Base-by-base conservation (phyloP, 2,329 filamentous ascomycete species). In the Hypomyces rosellus region DNA sequence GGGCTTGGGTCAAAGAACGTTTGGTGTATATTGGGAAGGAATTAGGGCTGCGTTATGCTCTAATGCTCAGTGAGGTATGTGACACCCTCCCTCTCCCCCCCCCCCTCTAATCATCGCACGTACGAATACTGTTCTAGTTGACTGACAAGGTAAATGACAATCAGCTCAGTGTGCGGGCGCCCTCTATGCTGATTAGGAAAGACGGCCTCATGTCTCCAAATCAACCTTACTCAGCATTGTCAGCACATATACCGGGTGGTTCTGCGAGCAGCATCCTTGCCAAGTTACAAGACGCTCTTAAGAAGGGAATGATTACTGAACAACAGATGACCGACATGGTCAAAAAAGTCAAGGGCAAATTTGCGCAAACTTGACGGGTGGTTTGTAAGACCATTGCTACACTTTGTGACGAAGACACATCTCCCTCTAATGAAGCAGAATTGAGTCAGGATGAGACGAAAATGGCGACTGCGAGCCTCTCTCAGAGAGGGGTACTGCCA, bases 151-250 rank as follows among this genome's bases (percentile, higher is more conserved):
- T 11, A 37, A 37, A 14, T 48, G n/a, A 13, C 38, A 51, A 53
- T 36, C 45, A 82, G 79, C 70, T 82, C 47, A 73, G 79, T 59
- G 64, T 83, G 47, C 77, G 81, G 20, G 70, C 82, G 15, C 81
- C 81, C 2, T 82, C 78, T 1, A 83, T 84, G 80, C 70, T 82
- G 54, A 82, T 84, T 61, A 73, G 71, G 25, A 68, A 74, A 34
- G 78, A 82, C 57, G 70, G 70, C 4, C 62, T 79, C 9, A 69
- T 78, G 67, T 69, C 71, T 2, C 68, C 65, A 44, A 70, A 72
- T n/a, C 45, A 39, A n/a, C 42, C 51, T 13, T 41, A 18, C 38
- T 20, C 15, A 14, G 7, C 15, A 20, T 11, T 20, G 15, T 16
- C 38, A 20, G n/a, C 15, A 5, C 15, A 41, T 18, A 3, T 73